A percentile compares a stretch with the other conserved stretches of the same genome.
phyloP scores from a whole-genome alignment of 1,284 basidiomycete genomes.

The Leccinum ponderosum region DNA sequence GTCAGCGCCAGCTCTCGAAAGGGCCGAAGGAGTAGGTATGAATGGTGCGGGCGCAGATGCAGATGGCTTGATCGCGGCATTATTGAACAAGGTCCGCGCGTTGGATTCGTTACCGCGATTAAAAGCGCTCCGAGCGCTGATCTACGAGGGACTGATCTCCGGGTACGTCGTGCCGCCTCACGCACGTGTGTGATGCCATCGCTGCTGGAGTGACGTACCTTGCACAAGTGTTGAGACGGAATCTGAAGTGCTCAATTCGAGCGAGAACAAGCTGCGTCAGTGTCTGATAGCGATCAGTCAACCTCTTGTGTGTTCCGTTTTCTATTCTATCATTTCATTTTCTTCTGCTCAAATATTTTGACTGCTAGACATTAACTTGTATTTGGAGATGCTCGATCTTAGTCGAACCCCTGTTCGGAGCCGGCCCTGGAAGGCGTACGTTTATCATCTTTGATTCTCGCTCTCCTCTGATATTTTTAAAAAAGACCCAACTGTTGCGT shows the following conservation, averaged over 20 bases:
- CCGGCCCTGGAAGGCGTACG: slow-evolving; percentile 86
- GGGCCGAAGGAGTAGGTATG: slow-evolving; percentile 2
- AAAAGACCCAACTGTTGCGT: slow-evolving; percentile 83
- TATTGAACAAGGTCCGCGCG: slow-evolving; percentile 81
- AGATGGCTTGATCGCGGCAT: slow-evolving; percentile 68
- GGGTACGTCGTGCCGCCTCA: slow-evolving; percentile 49
- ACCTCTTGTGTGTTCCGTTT: slow-evolving; percentile 64
- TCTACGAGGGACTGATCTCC: slow-evolving; percentile 88
- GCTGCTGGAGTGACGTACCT: slow-evolving; percentile 79
- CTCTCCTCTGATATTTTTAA: neutral
- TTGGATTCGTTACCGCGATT: slow-evolving; percentile 83
- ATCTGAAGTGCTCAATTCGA: slow-evolving; percentile 93
- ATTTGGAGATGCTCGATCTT: slow-evolving; percentile 91
- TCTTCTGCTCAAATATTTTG: neutral
- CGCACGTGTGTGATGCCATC: neutral
- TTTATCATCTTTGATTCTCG: slow-evolving; percentile 5
- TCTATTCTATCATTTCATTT: neutral
- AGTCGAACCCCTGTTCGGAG: slow-evolving; percentile 91
- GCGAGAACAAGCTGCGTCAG: slow-evolving; percentile 86
- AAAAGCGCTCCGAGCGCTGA: slow-evolving; percentile 67
- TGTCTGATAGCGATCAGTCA: slow-evolving; percentile 83
- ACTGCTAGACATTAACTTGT: slow-evolving; percentile 83
- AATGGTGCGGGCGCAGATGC: slow-evolving; percentile 30
- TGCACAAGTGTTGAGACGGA: slow-evolving; percentile 86
- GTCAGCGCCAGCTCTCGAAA: slow-evolving; percentile 30